Percentiles rank a stretch among this genome's conserved stretches.
Conservation (phyloP, 2,329 filamentous ascomycete species). For the Lasiodiplodia theobromae region DNA sequence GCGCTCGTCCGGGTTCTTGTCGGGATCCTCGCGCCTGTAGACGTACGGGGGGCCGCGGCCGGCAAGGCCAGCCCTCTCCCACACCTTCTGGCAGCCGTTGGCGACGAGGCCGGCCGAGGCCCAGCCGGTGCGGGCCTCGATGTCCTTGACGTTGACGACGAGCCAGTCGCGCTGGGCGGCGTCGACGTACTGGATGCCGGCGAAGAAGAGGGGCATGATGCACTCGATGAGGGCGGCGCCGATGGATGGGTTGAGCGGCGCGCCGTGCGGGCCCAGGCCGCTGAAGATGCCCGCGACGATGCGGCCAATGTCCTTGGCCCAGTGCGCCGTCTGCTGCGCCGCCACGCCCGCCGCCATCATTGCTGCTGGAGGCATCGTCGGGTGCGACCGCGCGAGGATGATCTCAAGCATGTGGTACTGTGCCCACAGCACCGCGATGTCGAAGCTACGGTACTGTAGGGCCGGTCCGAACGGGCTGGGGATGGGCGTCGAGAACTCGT, state of each 20-base stretch:
- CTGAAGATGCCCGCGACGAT: constrained; percentile 74
- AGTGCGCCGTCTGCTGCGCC: constrained; percentile 72
- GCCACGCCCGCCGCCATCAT: constrained; percentile 85
- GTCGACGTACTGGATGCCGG: constrained; percentile 79
- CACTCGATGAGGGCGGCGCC: constrained; percentile 84
- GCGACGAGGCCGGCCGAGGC: constrained; percentile 83
- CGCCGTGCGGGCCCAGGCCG: constrained; percentile 37
- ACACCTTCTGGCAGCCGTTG: constrained; percentile 81
- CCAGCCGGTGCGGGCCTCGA: constrained; percentile 85
- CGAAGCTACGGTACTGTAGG: constrained; percentile 82
- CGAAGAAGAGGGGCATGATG: constrained; percentile 84
- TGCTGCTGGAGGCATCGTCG: constrained; percentile 87
- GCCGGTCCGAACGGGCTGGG: constrained; percentile 82
- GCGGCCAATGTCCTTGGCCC: constrained; percentile 77
- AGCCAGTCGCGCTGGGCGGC: constrained; percentile 78
- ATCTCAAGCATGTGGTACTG: constrained; percentile 87
- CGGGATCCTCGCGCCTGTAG: constrained; percentile 6
- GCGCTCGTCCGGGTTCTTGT: constrained; percentile 18
- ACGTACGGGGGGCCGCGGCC: constrained; percentile 78
- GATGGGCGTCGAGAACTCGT: constrained; percentile 69
- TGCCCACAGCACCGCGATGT: constrained; percentile 87
- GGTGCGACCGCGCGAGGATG: constrained; percentile 81
- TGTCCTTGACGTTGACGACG: constrained; percentile 74
- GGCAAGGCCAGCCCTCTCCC: constrained; percentile 76
- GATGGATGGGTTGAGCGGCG: constrained; percentile 75